Percentiles rank a stretch among this genome's conserved stretches.
phyloP scores from a whole-genome alignment of 139 green algal genomes.

The Marvania coccoides region DNA sequence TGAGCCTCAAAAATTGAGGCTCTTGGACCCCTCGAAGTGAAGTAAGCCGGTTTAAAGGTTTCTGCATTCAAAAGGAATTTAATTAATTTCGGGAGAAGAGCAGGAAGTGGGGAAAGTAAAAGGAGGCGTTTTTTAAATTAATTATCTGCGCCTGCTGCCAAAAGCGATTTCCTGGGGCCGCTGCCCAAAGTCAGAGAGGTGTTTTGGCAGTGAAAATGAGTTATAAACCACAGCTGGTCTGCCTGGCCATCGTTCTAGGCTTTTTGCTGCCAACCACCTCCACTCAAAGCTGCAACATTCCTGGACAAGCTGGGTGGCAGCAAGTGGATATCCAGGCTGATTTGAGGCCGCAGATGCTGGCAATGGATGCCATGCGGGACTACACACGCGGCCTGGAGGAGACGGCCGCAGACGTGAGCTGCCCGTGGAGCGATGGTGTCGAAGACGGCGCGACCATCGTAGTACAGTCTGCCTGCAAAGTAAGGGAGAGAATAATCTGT shows the following conservation, averaged over 20 bases:
- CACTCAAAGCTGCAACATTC: not conserved
- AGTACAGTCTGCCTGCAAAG: not conserved
- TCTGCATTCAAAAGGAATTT: not conserved
- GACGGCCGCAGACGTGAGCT: not conserved
- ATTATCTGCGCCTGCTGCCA: not conserved
- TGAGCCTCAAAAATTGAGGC: not conserved
- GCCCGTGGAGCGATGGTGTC: not conserved
- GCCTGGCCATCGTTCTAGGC: not conserved
- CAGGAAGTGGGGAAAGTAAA: not conserved
- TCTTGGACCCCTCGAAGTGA: not conserved
- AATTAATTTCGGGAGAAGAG: not conserved
- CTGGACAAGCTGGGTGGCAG: not conserved
- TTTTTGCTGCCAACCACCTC: not conserved
- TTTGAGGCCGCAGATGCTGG: not conserved
- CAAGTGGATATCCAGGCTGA: not conserved
- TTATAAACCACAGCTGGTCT: not conserved
- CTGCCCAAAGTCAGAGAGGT: not conserved
- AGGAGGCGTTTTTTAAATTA: not conserved
- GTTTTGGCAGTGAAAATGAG: not conserved
- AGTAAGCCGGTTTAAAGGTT: not conserved
- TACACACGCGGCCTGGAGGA: not conserved
- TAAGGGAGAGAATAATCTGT: not conserved
- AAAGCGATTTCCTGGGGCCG: not conserved
- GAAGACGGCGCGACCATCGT: not conserved
- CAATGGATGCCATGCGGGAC: not conserved